A percentile compares a stretch with the other conserved stretches of the same genome.
Evolutionary conservation across 1,284 basidiomycete genomes (phyloP).

Genomic region (Kwoniella shivajii): DNA sequence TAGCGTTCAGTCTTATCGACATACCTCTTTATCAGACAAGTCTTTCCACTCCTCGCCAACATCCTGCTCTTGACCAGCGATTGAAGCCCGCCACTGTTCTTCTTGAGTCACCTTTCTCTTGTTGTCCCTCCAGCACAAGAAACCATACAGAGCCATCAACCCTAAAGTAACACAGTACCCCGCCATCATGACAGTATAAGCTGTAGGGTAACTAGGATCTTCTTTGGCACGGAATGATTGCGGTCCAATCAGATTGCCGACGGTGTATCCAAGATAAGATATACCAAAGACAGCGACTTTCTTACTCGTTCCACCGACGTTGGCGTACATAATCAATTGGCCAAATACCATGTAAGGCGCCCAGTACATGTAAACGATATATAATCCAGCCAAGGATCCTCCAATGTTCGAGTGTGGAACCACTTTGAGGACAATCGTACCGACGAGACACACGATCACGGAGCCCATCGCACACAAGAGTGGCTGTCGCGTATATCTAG

Average conservation of each 20-base stretch:
- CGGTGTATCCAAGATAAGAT: constrained; percentile 34
- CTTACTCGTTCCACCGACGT: constrained; percentile 38
- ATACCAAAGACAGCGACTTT: constrained; percentile 33
- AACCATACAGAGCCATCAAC: constrained; percentile 18
- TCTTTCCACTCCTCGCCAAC: constrained; percentile 31
- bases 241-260: constrained; percentile 33
- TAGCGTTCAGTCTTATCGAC: not conserved
- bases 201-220: constrained; percentile 30
- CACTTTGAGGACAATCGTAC: constrained; percentile 26
- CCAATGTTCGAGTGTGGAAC: constrained; percentile 33
- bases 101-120: constrained; percentile 24
- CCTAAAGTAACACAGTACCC: constrained; percentile 31
- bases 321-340: constrained; percentile 30
- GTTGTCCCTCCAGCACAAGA: constrained; percentile 26
- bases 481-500: constrained; percentile 24
- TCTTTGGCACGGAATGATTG: constrained; percentile 32
- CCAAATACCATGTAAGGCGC: constrained; percentile 32
- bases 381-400: constrained; percentile 32
- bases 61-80: constrained; percentile 4
- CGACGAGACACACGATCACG: constrained; percentile 23
- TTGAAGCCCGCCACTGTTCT: constrained; percentile 8
- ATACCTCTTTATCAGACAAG: constrained; percentile 29
- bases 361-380: constrained; percentile 37
- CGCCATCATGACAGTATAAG: constrained; percentile 29
- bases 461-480: constrained; percentile 20